Conservation (phyloP, 1,139 yeast genomes). For the Yamadazyma triangularis region DNA sequence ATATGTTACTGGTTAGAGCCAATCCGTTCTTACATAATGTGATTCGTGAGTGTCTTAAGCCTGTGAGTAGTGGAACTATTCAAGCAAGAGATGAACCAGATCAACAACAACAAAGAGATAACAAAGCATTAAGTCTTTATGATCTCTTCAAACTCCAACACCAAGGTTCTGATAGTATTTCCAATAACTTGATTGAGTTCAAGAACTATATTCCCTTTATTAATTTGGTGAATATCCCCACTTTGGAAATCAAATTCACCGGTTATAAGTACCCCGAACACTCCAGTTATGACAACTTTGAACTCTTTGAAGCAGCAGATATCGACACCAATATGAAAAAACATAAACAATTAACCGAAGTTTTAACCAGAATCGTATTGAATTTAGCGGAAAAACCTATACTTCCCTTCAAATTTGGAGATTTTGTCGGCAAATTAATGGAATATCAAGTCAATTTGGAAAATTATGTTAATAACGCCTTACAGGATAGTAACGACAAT, state of each 20-base stretch:
- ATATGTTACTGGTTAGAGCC: conserved; percentile 51
- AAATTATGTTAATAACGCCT: conserved; percentile 11
- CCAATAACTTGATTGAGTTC: conserved; percentile 41
- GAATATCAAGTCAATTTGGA: conserved; percentile 46
- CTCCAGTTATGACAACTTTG: conserved; percentile 66
- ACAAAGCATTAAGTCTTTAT: conserved; percentile 14
- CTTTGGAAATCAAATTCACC: conserved; percentile 53
- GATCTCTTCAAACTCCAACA: conserved; percentile 26
- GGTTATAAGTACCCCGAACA: conserved; percentile 48
- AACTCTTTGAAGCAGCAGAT: conserved; percentile 40
- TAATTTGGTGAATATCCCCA: conserved; percentile 63
- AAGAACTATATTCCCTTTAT: conserved; percentile 72
- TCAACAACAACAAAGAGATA: conserved; percentile 3
- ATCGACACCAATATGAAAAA: conserved; percentile 56
- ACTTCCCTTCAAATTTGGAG: conserved; percentile 61
- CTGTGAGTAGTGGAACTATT: conserved; percentile 20
- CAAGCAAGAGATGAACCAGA: no score
- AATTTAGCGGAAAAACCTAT: conserved; percentile 69
- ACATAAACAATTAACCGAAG: conserved; percentile 55
- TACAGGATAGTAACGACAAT: conserved; percentile 7
- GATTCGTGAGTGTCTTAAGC: conserved; percentile 36
- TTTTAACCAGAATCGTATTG: conserved; percentile 50
- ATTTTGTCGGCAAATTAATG: conserved; percentile 44
- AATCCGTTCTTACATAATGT: conserved; percentile 60
- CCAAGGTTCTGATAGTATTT: conserved; percentile 20